Conservation (phyloP, 2,329 filamentous ascomycete genomes). For the Fusarium sp. region DNA sequence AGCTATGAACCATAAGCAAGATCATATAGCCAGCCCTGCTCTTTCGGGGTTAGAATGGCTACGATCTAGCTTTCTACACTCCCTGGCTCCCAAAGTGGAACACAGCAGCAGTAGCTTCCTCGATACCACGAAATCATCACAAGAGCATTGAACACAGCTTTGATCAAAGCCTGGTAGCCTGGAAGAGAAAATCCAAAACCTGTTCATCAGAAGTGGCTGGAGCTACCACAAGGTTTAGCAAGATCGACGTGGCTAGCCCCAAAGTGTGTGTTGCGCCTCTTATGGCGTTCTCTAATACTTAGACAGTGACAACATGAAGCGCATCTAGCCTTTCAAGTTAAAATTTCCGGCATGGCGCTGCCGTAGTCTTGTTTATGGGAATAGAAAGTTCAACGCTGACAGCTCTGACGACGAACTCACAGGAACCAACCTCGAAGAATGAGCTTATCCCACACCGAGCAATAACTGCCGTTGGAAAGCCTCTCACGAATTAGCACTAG, state of each 20-base stretch:
- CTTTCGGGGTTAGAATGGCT: constrained; percentile 19
- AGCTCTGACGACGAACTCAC: neutral
- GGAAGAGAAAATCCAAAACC: constrained; percentile 16
- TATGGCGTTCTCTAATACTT: constrained; percentile 19
- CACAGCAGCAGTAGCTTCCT: neutral
- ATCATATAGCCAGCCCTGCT: neutral
- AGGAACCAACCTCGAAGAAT: constrained; percentile 14
- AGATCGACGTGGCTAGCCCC: constrained; percentile 29
- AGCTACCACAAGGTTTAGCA: constrained; percentile 28
- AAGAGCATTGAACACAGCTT: neutral
- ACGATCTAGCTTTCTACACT: constrained; percentile 2
- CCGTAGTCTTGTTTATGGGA: neutral
- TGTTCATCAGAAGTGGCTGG: constrained; percentile 24
- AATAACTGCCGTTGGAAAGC: constrained; percentile 12
- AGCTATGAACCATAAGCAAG: neutral
- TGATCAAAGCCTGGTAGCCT: constrained; percentile 2
- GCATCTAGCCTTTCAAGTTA: neutral
- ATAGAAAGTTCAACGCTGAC: constrained; percentile 23
- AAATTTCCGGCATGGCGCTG: constrained; percentile 27
- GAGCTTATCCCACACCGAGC: constrained; percentile 27
- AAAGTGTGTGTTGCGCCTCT: constrained; percentile 15
- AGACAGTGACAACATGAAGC: constrained; percentile 27
- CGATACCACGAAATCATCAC: neutral
- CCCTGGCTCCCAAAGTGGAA: neutral
- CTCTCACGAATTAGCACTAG: constrained; percentile 17